Conservation (phyloP, 441 rosid genomes). For the Erysimum cheiri region DNA sequence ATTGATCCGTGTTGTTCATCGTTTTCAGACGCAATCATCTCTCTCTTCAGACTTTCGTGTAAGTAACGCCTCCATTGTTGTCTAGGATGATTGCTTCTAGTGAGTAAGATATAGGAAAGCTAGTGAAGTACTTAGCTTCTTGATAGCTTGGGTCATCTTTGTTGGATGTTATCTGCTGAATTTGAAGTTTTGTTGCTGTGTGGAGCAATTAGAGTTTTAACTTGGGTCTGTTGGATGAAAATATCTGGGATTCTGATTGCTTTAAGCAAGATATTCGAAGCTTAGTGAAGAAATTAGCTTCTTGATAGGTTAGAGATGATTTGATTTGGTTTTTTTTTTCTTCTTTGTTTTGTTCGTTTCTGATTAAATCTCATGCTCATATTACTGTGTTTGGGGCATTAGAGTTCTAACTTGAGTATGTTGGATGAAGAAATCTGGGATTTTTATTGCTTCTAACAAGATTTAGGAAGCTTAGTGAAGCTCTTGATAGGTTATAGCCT, state of each 20-base stretch:
- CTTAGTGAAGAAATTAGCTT: slow-evolving; percentile 12
- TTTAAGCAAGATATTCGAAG: neutral
- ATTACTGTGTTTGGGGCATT: neutral
- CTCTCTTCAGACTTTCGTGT: no score
- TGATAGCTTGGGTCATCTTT: neutral
- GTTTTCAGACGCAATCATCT: no score
- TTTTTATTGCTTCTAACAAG: neutral
- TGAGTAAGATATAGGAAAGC: neutral
- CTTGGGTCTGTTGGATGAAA: neutral
- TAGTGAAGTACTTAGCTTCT: neutral
- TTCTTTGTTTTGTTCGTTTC: neutral
- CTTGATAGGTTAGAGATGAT: neutral
- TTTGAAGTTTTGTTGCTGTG: neutral
- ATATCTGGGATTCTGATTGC: neutral
- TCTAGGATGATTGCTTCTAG: slow-evolving; percentile 8
- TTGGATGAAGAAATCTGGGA: neutral
- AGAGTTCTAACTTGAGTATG: neutral
- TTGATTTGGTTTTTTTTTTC: neutral
- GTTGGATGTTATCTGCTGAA: neutral
- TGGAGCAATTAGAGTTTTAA: neutral
- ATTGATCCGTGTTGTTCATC: neutral
- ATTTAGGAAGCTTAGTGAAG: neutral
- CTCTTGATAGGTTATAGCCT: neutral
- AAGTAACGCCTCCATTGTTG: no score
- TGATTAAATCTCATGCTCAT: neutral